Conservation (phyloP, 1,284 basidiomycete species). For the Apiotrichum domesticum region DNA sequence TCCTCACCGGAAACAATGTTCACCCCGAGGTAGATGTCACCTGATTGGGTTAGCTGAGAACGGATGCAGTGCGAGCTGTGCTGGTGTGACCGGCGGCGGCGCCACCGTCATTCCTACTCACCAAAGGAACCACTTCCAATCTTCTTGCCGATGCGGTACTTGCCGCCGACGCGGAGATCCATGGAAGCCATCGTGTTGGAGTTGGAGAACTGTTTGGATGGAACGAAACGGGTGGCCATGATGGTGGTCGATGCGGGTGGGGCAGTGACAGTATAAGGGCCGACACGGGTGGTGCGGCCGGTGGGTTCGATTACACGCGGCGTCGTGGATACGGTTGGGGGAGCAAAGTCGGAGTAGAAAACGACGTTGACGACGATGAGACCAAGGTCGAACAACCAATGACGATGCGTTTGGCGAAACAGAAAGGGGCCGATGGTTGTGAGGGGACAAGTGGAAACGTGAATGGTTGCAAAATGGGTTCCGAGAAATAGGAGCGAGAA, state of each 20-base stretch:
- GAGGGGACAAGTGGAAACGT: not conserved
- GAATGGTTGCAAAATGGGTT: no score
- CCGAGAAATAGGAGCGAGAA: no score
- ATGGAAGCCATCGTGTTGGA: slow-evolving; percentile 51
- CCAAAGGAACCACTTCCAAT: slow-evolving; percentile 98
- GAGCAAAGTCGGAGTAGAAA: not conserved
- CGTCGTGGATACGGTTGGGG: not conserved
- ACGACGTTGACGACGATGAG: not conserved
- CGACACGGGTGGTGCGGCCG: not conserved
- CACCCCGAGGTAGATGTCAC: slow-evolving; percentile 98
- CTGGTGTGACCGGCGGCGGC: not conserved
- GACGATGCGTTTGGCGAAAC: not conserved
- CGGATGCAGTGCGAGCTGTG: no score
- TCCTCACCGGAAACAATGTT: slow-evolving; percentile 99
- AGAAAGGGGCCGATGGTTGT: not conserved
- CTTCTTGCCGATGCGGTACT: slow-evolving; percentile 99
- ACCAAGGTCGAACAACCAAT: not conserved
- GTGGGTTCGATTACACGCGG: not conserved
- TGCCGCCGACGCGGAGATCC: slow-evolving; percentile 94
- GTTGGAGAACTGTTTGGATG: slow-evolving; percentile 1
- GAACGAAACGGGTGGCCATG: slow-evolving; percentile 14
- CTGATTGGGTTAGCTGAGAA: slow-evolving; percentile 46
- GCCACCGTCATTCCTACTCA: slow-evolving; percentile 47
- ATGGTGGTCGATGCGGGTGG: not conserved
- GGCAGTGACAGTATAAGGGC: not conserved